Conservation (phyloP, 371 early-diverging fungal genomes). For the Saksenaea oblongispora region DNA sequence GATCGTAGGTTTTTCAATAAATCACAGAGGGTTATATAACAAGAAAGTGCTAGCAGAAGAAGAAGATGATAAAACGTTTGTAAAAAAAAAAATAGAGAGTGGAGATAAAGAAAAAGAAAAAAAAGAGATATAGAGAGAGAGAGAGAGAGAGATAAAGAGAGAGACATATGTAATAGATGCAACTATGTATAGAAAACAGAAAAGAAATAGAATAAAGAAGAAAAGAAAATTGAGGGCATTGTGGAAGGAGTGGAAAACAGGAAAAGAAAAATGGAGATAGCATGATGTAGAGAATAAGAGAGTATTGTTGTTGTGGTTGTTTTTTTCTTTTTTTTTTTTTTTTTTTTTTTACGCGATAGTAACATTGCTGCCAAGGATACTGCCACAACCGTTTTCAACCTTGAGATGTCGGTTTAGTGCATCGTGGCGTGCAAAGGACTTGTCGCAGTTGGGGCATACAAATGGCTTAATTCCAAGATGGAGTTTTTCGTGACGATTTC, state of each 20-base stretch:
- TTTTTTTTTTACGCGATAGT: no score
- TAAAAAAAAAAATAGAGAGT: neutral
- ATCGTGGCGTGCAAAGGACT: slow-evolving; percentile 64
- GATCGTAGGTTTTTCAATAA: neutral
- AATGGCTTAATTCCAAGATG: slow-evolving; percentile 61
- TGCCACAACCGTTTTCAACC: slow-evolving; percentile 61
- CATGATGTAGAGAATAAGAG: no score
- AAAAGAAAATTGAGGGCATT: neutral
- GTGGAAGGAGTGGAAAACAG: no score
- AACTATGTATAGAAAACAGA: neutral
- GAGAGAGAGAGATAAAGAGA: neutral
- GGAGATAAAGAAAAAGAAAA: neutral
- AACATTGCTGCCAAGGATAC: neutral
- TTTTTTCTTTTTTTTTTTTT: no score
- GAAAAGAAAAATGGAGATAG: no score
- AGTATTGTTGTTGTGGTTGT: neutral
- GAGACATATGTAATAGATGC: neutral
- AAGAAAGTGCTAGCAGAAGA: neutral
- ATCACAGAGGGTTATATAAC: neutral
- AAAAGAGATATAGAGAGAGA: neutral
- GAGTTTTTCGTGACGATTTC: slow-evolving; percentile 58
- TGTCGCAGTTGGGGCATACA: slow-evolving; percentile 53
- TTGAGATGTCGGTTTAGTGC: slow-evolving; percentile 72
- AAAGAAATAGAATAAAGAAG: neutral
- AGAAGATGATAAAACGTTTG: neutral